Base-by-base conservation (phyloP, 2,329 filamentous ascomycete species). In the Claviceps lovelessii region DNA sequence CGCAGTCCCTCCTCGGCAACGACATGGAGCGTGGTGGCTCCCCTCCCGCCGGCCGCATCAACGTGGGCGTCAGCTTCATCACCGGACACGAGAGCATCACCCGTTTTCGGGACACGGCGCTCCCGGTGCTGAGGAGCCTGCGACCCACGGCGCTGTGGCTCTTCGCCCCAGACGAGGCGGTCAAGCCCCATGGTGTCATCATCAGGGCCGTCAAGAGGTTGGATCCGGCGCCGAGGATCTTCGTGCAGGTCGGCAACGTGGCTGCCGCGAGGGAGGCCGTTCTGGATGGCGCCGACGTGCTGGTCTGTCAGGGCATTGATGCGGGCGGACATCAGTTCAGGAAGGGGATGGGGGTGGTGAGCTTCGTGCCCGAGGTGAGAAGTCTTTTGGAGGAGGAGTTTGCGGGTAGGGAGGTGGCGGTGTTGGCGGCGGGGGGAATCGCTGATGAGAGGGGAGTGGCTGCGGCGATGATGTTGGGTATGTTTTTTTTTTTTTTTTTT, bases 111-210 rank as follows among this genome's bases (percentile, higher is more conserved):
- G 57, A 65, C 54, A 74, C 71, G n/a, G 70, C 72, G 1, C 63
- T 80, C 2, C 75, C 76, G 1, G 59, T 84, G 13, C 68, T 87
- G 19, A 62, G 63, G 29, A 68, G 71, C 57, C 76, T 81, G 64
- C 67, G 67, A 0, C 81, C 83, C 1, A 76, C 75, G 2, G 83
- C 80, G 0, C 72, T 83, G 9, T 87, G 84, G 84, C 73, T 87
- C 49, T 86, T 86, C 61, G 83, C 83, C 3, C 80, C 81, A 2
- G 67, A 71, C 37, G 68, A 71, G 5, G 64, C 72, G 17, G 63
- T 70, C 23, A 67, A 71, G 17, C 68, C 70, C 11, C 68, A 72
- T 53, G 59, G 55, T 7, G 61, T 54, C 52, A 69, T 76, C 47
- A 67, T 76, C 41, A 57, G 61, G 50, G 64, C 65, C 3, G 57